Conservation (phyloP, 1,284 basidiomycete genomes). For the Ustanciosporium gigantosporum region DNA sequence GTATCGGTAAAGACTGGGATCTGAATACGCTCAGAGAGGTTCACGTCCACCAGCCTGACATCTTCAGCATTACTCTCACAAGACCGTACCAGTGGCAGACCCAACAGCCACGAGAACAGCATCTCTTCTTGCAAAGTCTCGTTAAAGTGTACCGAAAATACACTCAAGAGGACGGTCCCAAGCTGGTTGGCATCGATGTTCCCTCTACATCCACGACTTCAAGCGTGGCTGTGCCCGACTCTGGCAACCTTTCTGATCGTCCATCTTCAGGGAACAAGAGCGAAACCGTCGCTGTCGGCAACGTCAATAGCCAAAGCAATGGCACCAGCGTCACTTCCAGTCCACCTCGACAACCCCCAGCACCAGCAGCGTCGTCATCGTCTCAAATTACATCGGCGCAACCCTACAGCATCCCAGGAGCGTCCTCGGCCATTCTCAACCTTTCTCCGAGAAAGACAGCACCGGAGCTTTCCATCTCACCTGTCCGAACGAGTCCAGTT, state of each 20-base stretch:
- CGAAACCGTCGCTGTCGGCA: too few species aligned
- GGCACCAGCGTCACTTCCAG: conserved; percentile 2
- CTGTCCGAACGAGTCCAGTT: too few species aligned
- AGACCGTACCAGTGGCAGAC: conserved; percentile 56
- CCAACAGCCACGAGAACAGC: conserved; percentile 49
- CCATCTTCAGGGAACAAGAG: conserved; percentile 11
- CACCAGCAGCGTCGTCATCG: too few species aligned
- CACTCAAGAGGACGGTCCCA: conserved; percentile 40
- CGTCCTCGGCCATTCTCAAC: too few species aligned
- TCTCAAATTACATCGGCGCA: too few species aligned
- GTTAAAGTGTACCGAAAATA: conserved; percentile 53
- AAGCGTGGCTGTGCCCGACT: conserved; percentile 7
- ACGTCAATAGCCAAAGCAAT: too few species aligned
- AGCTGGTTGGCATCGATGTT: conserved; percentile 35
- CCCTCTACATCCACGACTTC: conserved; percentile 7
- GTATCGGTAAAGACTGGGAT: conserved; percentile 96
- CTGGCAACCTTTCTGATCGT: conserved; percentile 15
- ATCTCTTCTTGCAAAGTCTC: conserved; percentile 46
- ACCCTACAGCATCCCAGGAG: too few species aligned
- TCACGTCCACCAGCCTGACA: conserved; percentile 67
- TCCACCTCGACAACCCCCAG: too few species aligned
- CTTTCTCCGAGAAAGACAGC: too few species aligned
- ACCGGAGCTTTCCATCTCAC: too few species aligned
- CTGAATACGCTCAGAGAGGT: conserved; percentile 78
- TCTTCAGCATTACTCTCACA: conserved; percentile 51